Conservation (phyloP, 2,329 filamentous ascomycete genomes). For the Cercospora beticola region DNA sequence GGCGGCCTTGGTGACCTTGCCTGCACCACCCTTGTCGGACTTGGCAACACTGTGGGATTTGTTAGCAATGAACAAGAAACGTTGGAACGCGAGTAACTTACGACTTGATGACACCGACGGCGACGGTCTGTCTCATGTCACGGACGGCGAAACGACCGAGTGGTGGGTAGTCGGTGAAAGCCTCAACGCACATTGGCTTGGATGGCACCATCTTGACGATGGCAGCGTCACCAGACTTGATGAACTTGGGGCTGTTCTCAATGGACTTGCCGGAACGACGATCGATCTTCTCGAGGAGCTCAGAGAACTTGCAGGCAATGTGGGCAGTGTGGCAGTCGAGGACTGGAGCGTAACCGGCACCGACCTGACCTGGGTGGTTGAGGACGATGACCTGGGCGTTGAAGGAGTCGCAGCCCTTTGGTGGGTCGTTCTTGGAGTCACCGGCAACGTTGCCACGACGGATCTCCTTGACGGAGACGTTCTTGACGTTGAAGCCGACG, state of each 20-base stretch:
- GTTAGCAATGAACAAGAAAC: background rate
- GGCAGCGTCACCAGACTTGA: slow-evolving; percentile 99
- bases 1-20: slow-evolving; percentile 53
- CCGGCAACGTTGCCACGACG: slow-evolving; percentile 99
- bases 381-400: slow-evolving; percentile 99
- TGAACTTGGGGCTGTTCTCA: slow-evolving; percentile 93
- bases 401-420: slow-evolving; percentile 85
- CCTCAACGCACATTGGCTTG: slow-evolving; percentile 99
- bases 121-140: slow-evolving; percentile 87
- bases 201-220: slow-evolving; percentile 99
- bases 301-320: slow-evolving; percentile 99
- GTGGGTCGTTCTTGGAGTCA: slow-evolving; percentile 99
- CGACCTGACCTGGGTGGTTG: slow-evolving; percentile 99
- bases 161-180: slow-evolving; percentile 99
- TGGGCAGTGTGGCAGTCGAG: slow-evolving; percentile 99
- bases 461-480: slow-evolving; percentile 99
- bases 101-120: slow-evolving; percentile 31
- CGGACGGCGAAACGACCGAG: slow-evolving; percentile 99
- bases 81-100: background rate
- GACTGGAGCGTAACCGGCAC: slow-evolving; percentile 98
- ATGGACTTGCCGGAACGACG: slow-evolving; percentile 98
- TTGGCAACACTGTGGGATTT: slow-evolving; percentile 39
- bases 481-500: slow-evolving; percentile 99
- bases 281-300: slow-evolving; percentile 99
- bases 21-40: slow-evolving; percentile 48